Evolutionary conservation across 2,329 filamentous ascomycete genomes (phyloP).

Genomic region (Paecilomyces fulvus): DNA sequence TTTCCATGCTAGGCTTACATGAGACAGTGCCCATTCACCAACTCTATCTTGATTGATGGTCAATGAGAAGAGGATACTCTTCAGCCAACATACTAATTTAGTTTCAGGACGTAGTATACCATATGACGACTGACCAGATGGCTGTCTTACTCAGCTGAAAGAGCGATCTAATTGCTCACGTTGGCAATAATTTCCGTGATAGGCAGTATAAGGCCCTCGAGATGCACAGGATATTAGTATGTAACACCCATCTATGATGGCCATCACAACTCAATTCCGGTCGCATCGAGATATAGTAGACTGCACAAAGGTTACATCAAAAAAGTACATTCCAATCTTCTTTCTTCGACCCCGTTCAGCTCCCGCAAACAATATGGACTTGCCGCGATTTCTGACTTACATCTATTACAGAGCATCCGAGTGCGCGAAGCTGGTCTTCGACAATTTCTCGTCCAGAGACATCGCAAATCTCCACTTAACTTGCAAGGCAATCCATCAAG

Average conservation of each 20-base stretch:
- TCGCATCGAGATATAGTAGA: not conserved
- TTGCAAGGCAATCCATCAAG: not conserved
- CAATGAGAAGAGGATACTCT: too few species aligned
- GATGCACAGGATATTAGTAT: not conserved
- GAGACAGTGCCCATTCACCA: too few species aligned
- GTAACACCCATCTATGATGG: not conserved
- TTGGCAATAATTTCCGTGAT: not conserved
- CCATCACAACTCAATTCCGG: not conserved
- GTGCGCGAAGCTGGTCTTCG: not conserved
- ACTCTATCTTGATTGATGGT: too few species aligned
- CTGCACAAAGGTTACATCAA: not conserved
- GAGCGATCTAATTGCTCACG: not conserved
- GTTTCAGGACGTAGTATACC: not conserved
- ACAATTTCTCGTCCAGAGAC: not conserved
- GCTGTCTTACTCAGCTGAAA: not conserved
- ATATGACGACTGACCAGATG: not conserved
- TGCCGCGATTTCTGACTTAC: not conserved
- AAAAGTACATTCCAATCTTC: not conserved
- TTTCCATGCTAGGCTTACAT: too few species aligned
- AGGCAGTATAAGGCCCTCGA: not conserved
- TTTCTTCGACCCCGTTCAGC: not conserved
- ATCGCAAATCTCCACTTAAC: not conserved
- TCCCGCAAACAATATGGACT: not conserved
- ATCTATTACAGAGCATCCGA: not conserved
- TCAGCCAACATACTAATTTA: too few species aligned